Evolutionary conservation across 2,329 filamentous ascomycete species (phyloP).

Genomic region (Kalaharituber pfeilii): DNA sequence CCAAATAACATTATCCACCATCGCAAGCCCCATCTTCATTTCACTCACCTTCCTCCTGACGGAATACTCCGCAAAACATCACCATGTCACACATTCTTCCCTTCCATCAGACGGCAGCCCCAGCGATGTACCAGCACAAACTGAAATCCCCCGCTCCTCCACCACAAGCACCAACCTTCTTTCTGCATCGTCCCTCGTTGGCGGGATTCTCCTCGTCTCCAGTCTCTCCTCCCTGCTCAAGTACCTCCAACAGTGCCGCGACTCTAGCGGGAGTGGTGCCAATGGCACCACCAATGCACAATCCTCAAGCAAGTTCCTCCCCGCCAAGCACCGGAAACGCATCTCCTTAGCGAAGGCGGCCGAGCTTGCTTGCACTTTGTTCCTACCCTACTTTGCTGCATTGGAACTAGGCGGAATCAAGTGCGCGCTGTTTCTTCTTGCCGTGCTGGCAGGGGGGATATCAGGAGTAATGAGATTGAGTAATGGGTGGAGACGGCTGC

Average conservation of each 20-base stretch:
- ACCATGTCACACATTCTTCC: background rate
- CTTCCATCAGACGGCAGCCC: background rate
- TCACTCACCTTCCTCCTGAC: background rate
- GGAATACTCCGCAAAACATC: background rate
- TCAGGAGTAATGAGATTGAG: slow-evolving; percentile 5
- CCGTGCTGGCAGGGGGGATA: slow-evolving; percentile 9
- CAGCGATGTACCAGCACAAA: background rate
- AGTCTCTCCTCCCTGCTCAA: background rate
- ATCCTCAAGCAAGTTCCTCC: slow-evolving; percentile 4
- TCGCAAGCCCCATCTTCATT: background rate
- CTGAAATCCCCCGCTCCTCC: background rate
- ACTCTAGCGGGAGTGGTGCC: background rate
- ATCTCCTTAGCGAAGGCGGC: slow-evolving; percentile 6
- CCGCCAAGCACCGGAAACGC: slow-evolving; percentile 10
- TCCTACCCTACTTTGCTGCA: slow-evolving; percentile 11
- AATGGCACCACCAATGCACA: background rate
- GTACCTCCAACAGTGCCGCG: background rate
- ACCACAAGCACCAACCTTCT: background rate
- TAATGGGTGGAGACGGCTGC: slow-evolving; percentile 1
- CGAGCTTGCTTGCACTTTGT: slow-evolving; percentile 8
- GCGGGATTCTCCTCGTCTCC: background rate
- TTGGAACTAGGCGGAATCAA: slow-evolving; percentile 15
- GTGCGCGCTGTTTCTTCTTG: slow-evolving; percentile 10
- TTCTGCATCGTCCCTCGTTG: background rate
- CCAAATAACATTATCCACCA: background rate